Base-by-base conservation (phyloP, 805 yeast genomes). In the Yarrowia sp. region DNA sequence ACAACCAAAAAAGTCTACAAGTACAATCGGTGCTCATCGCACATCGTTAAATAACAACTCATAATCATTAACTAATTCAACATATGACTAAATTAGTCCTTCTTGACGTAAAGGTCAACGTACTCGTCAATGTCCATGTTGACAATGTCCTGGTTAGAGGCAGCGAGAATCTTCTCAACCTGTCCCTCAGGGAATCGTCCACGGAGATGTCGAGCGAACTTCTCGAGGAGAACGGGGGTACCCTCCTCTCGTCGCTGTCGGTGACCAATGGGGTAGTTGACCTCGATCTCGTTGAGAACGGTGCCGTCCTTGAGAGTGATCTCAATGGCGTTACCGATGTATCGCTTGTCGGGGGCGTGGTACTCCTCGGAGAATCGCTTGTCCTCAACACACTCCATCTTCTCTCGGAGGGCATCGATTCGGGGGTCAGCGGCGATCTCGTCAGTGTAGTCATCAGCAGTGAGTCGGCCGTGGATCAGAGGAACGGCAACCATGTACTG, bases 401-500 rank as follows among this genome's bases (percentile, higher is more conserved):
- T 84, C 21, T 72, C 77, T 69, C 88, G 80, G 40, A 84, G 74
- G 10, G 71, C 77, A 70, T 84, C 87, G 66, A 84, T 78, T 21
- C 79, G 81, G 16, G 85, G 84, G 66, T 83, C 80, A 2, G 78
- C 65, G 24, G 88, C 87, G 61, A 81, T 72, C 35, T 65, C 75
- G 71, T 84, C 87, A 44, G 80, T 72, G 74, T 84, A 84, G 72
- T 83, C 86, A 69, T 82, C 83, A 6, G 87, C 87, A 33, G 85
- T 82, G 64, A 84, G 73, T 64, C 83, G 78, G 46, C 88, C 88
- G 69, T 78, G 75, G 67, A 84, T 78, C 66, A 84, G 73, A 35
- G 87, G 86, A 35, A 83, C 70, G 19, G 88, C 87, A 52, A 80
- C 79, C 87, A 84, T 84, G 74, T 84, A 84, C 71, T 84, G 88